Evolutionary conservation across 148 eudicot genomes (phyloP).

Genomic region (Nyssa sinensis): DNA sequence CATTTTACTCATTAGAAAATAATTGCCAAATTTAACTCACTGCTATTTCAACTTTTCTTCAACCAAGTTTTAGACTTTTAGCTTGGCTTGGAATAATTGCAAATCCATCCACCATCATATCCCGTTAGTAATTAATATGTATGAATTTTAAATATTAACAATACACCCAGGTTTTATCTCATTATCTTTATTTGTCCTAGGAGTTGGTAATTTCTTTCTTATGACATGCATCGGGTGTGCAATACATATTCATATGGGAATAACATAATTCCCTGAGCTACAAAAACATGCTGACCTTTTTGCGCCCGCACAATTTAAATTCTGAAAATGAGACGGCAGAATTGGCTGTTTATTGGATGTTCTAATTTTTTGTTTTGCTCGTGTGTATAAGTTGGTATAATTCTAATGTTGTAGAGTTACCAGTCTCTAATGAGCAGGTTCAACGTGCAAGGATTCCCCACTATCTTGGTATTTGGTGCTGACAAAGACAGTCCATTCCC

Average conservation of each 20-base stretch:
- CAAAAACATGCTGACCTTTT: not conserved
- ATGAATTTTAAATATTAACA: slow-evolving; percentile 9
- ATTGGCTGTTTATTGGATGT: too few relatives aligned
- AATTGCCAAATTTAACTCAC: too few relatives aligned
- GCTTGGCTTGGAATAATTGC: not conserved
- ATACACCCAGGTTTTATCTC: not conserved
- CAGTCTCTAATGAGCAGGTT: slow-evolving; percentile 96
- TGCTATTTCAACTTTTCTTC: too few relatives aligned
- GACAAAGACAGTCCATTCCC: slow-evolving; percentile 83
- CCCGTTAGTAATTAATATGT: not conserved
- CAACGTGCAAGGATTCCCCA: slow-evolving; percentile 87
- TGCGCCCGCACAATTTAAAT: slow-evolving; percentile 1
- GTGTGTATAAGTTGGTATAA: not conserved
- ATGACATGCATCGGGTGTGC: not conserved
- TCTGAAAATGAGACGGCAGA: not conserved
- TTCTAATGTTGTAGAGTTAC: slow-evolving; percentile 24
- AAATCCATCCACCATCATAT: not conserved
- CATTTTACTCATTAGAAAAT: too few relatives aligned
- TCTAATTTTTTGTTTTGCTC: too few relatives aligned
- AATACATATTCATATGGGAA: not conserved
- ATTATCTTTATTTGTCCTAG: not conserved
- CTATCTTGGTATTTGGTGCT: slow-evolving; percentile 89
- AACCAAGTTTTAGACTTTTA: not conserved
- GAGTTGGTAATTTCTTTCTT: not conserved
- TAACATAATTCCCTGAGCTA: not conserved